Percentiles rank a stretch among this genome's conserved stretches.
These are phyloP conservation scores for Rhexocercosporidium sp. DNA, from an alignment of 2,329 filamentous ascomycete genomes.

Conservation along the genomic window DNA sequence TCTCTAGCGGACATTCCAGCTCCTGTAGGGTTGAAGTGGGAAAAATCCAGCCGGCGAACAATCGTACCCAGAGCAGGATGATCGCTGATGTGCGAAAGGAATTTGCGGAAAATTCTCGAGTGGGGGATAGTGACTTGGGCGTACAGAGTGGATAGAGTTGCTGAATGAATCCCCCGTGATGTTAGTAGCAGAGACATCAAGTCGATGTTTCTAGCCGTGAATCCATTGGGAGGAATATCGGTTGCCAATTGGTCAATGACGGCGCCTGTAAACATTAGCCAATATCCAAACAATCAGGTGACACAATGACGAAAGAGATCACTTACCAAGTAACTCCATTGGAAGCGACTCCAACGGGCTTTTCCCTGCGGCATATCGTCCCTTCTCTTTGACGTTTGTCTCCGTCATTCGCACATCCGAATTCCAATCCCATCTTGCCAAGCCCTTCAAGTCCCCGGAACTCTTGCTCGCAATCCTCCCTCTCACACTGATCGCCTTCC, in stretches of 20 bases:
- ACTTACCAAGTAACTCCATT: constrained; percentile 72
- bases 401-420: not conserved
- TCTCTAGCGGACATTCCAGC: constrained; percentile 77
- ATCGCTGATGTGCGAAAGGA: constrained; percentile 69
- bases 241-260: constrained; percentile 78
- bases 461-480: constrained; percentile 63
- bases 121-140: constrained; percentile 82
- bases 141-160: constrained; percentile 77
- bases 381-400: constrained; percentile 29
- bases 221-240: constrained; percentile 76
- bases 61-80: constrained; percentile 75
- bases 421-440: constrained; percentile 56
- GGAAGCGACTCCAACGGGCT: constrained; percentile 53
- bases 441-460: constrained; percentile 61
- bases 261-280: constrained; percentile 54
- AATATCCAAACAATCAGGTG: constrained; percentile 16
- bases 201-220: constrained; percentile 78
- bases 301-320: not conserved
- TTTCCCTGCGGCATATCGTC: constrained; percentile 48
- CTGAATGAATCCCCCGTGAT: constrained; percentile 75
- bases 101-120: constrained; percentile 83
- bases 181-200: constrained; percentile 76
- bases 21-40: constrained; percentile 82
- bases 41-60: constrained; percentile 81
- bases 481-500: constrained; percentile 66